Base-by-base conservation (phyloP, 1,284 basidiomycete species). In the Sporisorium scitamineum region DNA sequence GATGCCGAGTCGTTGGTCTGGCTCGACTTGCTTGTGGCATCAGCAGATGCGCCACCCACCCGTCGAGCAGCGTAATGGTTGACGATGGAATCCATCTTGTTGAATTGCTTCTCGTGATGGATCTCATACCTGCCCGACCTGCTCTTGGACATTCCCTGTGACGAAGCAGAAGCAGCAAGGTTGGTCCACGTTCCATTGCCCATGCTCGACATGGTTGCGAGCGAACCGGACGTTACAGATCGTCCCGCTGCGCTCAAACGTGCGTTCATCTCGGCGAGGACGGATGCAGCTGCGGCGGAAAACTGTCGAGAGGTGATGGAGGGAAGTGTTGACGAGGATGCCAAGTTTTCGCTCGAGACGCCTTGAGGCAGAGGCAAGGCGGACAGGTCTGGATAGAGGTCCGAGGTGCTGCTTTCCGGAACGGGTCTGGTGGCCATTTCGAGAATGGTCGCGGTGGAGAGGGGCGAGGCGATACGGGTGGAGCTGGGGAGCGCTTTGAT, bases 71-170 rank as follows among this genome's bases (percentile, higher is more conserved):
- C 76, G 18, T 80, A 80, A 26, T 80, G 79, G 11, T 73, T 73
- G 22, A 72, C 74, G 31, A 80, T 80, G 14, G 76, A 77, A 32
- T 79, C 78, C 79, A 80, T 79, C 61, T 71, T 70, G 16, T 67
- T 58, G 54, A 80, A 80, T 16, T 73, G 68, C 11, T 61, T 62
- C 32, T 79, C 74, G 44, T 80, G 79, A 13, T 68, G 61, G 31
- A 64, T 66, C 54, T 77, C 70, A 44, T 80, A 80, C 18, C 74
- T 68, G 7, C 64, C 64, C 14, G 65, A 69, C 2, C 56, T 59
- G 29, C 69, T 68, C 48, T 68, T 66, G 0, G 61, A 63, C 64
- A 76, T 70, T 44, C 64, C 61, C 31, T 71, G 69, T 8, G 63
- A 39, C 14, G 69, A 71, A 2, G 63, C 54, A 0, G 63, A 66